Conservation (phyloP, 1,284 basidiomycete genomes). For the Athelia sp. region DNA sequence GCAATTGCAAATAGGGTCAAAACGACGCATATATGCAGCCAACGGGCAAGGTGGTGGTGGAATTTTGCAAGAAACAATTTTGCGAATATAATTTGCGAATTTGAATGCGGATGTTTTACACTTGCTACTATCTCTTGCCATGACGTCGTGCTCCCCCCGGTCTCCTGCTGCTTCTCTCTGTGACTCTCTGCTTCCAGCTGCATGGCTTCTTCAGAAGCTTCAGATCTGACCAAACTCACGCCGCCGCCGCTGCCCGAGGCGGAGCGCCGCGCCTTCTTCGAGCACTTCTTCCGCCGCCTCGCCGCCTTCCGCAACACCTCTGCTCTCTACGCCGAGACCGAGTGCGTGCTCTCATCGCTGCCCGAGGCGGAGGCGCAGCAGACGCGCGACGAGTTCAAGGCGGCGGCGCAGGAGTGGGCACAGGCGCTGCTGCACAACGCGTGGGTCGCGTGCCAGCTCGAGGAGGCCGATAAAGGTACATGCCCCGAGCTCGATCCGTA, state of each 20-base stretch:
- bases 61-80: too few relatives aligned
- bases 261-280: constrained; percentile 21
- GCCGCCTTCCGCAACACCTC: constrained; percentile 43
- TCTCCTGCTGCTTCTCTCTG: too few relatives aligned
- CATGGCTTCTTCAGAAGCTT: too few relatives aligned
- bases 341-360: constrained; percentile 24
- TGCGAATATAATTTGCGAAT: too few relatives aligned
- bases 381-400: constrained; percentile 27
- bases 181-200: too few relatives aligned
- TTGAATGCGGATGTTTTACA: too few relatives aligned
- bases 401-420: constrained; percentile 40
- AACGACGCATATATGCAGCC: too few relatives aligned
- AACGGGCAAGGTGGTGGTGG: too few relatives aligned
- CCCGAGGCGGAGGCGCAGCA: constrained; percentile 14
- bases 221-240: not conserved
- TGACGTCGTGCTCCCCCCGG: too few relatives aligned
- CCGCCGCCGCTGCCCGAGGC: not conserved
- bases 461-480: constrained; percentile 1
- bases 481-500: constrained; percentile 37
- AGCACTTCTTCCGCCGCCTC: constrained; percentile 39
- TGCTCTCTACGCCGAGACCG: constrained; percentile 33
- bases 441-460: constrained; percentile 38
- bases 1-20: too few relatives aligned
- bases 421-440: constrained; percentile 38
- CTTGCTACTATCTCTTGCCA: too few relatives aligned